phyloP scores from a whole-genome alignment of 768 basidiomycete species.

The Agaricus subrufescens region DNA sequence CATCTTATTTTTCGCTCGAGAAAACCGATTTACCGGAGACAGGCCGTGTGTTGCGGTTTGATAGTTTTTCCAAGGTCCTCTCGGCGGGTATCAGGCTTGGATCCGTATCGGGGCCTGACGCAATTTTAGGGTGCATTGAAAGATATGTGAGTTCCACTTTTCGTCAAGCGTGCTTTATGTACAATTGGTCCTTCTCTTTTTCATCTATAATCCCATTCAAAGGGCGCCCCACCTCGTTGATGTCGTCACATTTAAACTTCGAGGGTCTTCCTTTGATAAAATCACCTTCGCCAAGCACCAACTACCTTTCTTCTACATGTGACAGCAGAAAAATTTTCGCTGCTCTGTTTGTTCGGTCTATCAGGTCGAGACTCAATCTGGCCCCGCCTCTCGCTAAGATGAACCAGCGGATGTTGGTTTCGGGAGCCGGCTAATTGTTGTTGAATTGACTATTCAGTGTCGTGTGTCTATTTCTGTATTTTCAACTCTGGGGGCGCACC shows the following conservation, averaged over 20 bases:
- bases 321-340: no score
- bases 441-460: neutral
- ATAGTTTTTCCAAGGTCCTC: conserved; percentile 83
- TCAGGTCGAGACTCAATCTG: no score
- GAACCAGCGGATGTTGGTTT: no score
- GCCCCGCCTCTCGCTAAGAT: neutral
- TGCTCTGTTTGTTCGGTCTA: no score
- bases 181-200: neutral
- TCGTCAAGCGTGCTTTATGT: neutral
- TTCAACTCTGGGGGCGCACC: neutral
- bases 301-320: no score
- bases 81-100: conserved; percentile 78
- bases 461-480: neutral
- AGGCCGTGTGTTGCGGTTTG: conserved; percentile 84
- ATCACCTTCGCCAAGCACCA: no score
- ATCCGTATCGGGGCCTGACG: conserved; percentile 71
- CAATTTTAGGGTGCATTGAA: conserved; percentile 66
- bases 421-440: no score
- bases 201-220: neutral
- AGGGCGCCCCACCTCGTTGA: neutral
- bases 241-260: neutral
- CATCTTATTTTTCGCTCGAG: conserved; percentile 84
- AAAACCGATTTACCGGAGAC: conserved; percentile 48
- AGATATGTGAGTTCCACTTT: conserved; percentile 44
- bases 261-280: neutral